These are phyloP conservation scores for Suillus americanus DNA, from an alignment of 768 basidiomycete genomes.

Conservation along the genomic window DNA sequence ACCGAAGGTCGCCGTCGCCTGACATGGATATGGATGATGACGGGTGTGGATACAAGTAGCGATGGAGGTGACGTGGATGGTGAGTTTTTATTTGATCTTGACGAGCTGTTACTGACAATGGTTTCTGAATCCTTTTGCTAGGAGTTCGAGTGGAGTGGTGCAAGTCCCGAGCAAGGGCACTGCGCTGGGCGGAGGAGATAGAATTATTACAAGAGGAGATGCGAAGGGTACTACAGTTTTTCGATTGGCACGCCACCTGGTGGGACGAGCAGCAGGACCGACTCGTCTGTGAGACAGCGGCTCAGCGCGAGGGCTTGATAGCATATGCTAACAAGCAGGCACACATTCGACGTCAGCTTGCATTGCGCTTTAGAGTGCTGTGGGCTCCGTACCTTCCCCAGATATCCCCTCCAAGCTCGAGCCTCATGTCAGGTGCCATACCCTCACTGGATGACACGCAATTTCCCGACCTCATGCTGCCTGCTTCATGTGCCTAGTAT, in stretches of 20 bases:
- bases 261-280: slow-evolving; percentile 16
- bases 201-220: slow-evolving; percentile 36
- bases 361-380: not conserved
- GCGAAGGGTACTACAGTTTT: slow-evolving; percentile 23
- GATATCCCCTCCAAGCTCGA: no score
- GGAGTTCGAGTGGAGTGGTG: slow-evolving; percentile 31
- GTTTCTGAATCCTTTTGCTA: no score
- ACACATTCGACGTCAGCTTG: not conserved
- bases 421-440: not conserved
- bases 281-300: not conserved
- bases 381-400: not conserved
- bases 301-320: slow-evolving; percentile 12
- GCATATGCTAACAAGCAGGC: slow-evolving; percentile 24
- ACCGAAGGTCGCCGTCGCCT: not conserved
- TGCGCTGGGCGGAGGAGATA: slow-evolving; percentile 37
- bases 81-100: not conserved
- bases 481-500: not conserved
- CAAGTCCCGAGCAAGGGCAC: slow-evolving; percentile 27
- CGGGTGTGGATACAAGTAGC: not conserved
- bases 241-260: slow-evolving; percentile 15
- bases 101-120: no score
- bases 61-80: not conserved
- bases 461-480: not conserved
- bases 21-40: slow-evolving; percentile 1
- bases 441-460: not conserved